Base-by-base conservation (phyloP, 2,329 filamentous ascomycete genomes). In the Xylaria sp. region DNA sequence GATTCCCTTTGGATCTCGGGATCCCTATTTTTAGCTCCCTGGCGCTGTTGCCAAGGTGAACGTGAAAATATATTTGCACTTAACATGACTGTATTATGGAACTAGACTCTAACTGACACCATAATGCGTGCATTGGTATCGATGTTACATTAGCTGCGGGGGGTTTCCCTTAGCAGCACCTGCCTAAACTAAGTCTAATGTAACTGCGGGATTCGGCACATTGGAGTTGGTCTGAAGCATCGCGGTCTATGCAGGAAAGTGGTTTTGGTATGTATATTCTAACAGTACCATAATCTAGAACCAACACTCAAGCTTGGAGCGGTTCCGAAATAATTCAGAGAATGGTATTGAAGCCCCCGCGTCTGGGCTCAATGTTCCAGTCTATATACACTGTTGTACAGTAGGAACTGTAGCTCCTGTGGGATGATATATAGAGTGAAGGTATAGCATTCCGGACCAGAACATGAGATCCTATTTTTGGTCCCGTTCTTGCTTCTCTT, bases 381-480 rank as follows among this genome's bases (percentile, higher is more conserved):
- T 59, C 50, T 67, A 66, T 8, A 53, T 63, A 69, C 53, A 66
- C 23, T 60, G 40, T 60, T 69, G 67, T 69, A 63, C 59, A 69
- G 57, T 48, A 8, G 35, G 51, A 58, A 48, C 47, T 9, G 48
- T 40, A 40, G 48, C 27, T 44, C 54, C 40, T 37, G 37, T 18
- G 54, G 51, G 32, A 37, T 62, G 53, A 40, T 60, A 54, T 63
- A 65, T 44, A 65, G 42, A 51, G 44, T 60, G 55, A 5, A 27
- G 18, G 23, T 13, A 18, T 50, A 21, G 35, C 6, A 25, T 51
- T 13, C 55, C 23, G 53, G 25, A 35, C 29, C 40, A 29, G 25
- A 18, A 29, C 23, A 67, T 48, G 57, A 23, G 51, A 59, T 50
- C n/a, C 12, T 53, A 50, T 25, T 27, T 44, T 29, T 42, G 23